phyloP scores from a whole-genome alignment of 495 filamentous ascomycete genomes.

The Talaromyces stipitatus region DNA sequence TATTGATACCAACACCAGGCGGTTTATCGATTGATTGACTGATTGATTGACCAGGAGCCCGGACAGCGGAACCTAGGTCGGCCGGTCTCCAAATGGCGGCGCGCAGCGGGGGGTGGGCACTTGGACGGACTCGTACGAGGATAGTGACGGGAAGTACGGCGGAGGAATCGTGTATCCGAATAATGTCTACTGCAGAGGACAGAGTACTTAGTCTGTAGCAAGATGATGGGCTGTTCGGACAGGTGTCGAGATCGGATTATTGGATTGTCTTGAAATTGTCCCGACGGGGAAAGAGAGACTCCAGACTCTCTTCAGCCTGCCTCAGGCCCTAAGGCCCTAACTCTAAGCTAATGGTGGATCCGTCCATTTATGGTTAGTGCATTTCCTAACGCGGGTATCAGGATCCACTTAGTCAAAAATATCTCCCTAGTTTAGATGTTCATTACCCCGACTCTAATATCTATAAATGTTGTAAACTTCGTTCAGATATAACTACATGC shows the following conservation, averaged over 20 bases:
- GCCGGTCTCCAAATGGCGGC: not conserved
- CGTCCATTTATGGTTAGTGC: not conserved
- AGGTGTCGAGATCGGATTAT: not conserved
- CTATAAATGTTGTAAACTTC: not conserved
- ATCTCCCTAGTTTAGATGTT: no score
- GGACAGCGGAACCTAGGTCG: not conserved
- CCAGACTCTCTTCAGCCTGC: not conserved
- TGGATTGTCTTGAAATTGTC: not conserved
- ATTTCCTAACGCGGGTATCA: not conserved
- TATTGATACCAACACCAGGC: not conserved
- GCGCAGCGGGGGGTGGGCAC: not conserved
- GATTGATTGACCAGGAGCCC: slow-evolving; percentile 1
- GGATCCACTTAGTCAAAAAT: no score
- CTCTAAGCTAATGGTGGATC: not conserved
- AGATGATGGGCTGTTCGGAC: not conserved
- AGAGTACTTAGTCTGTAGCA: no score
- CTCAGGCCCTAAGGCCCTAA: not conserved
- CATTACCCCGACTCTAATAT: not conserved
- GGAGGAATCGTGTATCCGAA: not conserved
- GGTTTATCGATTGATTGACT: not conserved
- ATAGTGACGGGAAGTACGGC: not conserved
- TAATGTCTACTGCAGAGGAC: no score
- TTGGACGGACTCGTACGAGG: not conserved
- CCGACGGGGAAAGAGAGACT: not conserved
- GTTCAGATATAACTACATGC: not conserved